These are phyloP conservation scores for Aspergillus avenaceus DNA, from an alignment of 495 filamentous ascomycete species.

Conservation along the genomic window DNA sequence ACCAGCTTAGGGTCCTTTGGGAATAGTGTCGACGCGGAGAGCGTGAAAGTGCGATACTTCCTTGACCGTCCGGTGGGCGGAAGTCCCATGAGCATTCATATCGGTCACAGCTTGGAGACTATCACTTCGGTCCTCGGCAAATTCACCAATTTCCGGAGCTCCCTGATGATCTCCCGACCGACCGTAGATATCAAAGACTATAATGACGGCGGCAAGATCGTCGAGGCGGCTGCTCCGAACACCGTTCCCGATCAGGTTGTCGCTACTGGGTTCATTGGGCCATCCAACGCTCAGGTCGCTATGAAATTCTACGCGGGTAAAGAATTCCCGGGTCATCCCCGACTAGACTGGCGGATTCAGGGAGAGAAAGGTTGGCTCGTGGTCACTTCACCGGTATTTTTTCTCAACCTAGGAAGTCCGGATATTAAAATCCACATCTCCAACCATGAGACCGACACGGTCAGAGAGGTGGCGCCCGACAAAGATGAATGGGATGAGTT, in stretches of 20 bases:
- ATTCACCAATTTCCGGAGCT: neutral
- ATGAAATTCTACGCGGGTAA: neutral
- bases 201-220: neutral
- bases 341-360: slow-evolving; percentile 7
- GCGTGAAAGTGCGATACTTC: slow-evolving; percentile 3
- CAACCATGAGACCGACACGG: neutral
- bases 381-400: slow-evolving; percentile 1
- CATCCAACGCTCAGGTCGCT: neutral
- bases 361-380: slow-evolving; percentile 1
- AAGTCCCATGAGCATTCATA: slow-evolving; percentile 7
- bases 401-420: slow-evolving; percentile 1
- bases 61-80: slow-evolving; percentile 4
- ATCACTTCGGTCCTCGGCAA: neutral
- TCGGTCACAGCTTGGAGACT: slow-evolving; percentile 1
- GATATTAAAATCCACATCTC: slow-evolving; percentile 2
- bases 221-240: neutral
- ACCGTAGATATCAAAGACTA: neutral
- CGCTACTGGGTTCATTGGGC: neutral
- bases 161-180: neutral
- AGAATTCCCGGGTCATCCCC: slow-evolving; percentile 5
- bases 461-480: neutral
- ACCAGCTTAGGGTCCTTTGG: neutral
- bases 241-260: slow-evolving; percentile 2
- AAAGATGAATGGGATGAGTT: slow-evolving; percentile 3
- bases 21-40: neutral